Conservation (phyloP, 1,139 yeast species). For the Kurtzmaniella quercitrusa region DNA sequence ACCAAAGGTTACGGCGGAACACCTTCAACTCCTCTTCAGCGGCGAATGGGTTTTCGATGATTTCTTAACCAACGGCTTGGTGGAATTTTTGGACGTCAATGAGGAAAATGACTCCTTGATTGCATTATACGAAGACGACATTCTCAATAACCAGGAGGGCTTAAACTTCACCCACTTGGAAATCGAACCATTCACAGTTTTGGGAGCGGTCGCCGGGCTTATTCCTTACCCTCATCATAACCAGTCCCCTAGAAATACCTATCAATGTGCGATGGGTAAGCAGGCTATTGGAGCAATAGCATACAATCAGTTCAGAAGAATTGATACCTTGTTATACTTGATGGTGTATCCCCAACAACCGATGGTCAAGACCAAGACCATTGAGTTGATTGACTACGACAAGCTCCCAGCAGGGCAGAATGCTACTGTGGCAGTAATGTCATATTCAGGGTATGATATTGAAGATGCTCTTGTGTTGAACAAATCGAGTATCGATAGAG, state of each 20-base stretch:
- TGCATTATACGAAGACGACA: conserved; percentile 74
- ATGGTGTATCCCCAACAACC: conserved; percentile 99
- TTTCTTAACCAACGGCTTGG: conserved; percentile 78
- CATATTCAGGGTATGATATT: conserved; percentile 97
- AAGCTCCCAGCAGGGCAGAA: conserved; percentile 98
- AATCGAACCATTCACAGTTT: conserved; percentile 91
- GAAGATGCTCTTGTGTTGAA: conserved; percentile 97
- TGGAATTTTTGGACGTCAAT: conserved; percentile 93
- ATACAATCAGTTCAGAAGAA: conserved; percentile 91
- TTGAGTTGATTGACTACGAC: conserved; percentile 91
- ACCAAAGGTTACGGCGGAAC: conserved; percentile 69
- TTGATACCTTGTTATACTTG: conserved; percentile 86
- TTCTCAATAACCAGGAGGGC: conserved; percentile 36
- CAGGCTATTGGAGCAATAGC: conserved; percentile 99
- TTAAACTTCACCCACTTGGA: conserved; percentile 80
- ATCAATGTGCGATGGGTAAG: conserved; percentile 99
- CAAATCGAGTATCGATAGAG: conserved; percentile 90
- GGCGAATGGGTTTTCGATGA: conserved; percentile 88
- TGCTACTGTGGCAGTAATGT: conserved; percentile 98
- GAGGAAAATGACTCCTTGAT: conserved; percentile 95
- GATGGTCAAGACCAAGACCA: conserved; percentile 96
- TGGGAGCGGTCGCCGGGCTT: conserved; percentile 98
- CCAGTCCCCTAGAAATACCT: conserved; percentile 97
- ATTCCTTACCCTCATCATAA: conserved; percentile 99
- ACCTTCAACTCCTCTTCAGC: conserved; percentile 53